Evolutionary conservation across 768 basidiomycete genomes (phyloP), one percentile per base, ranked within the genome.

Genomic region (Clitopilus passeckerianus): DNA sequence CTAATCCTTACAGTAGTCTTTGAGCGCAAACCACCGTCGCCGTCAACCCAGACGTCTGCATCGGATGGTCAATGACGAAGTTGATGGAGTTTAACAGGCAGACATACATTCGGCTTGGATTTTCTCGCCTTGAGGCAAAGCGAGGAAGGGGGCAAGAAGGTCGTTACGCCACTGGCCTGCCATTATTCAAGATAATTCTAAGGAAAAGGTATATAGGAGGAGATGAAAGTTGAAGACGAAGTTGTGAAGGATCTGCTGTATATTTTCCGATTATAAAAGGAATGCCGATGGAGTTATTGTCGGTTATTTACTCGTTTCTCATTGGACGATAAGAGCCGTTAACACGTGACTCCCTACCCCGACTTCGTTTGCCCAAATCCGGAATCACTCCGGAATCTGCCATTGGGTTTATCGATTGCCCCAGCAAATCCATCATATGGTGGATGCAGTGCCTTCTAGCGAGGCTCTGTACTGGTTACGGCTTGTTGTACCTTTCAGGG

Each of bases 11-110:
- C 93, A 33, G 90, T 97, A 65, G 95, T 98, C 84, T 99, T 99
- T 68, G 88, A 96, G 73, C 97, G 93, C 64, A 97, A 86, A 64
- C 92, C 96, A 64, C 84, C 82, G 72, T 98, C 90, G 62, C 95
- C 95, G 72, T 98, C 96, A 72, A 98, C 88, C 96, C 96, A 98
- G 77, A 98, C 90, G 75, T 98, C 95, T 98, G 73, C 58, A 50
- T 55, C 59, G 57, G 58, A 63, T 60, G 59, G 57, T 63, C 66
- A 62, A 64, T 58, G 46, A 53, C 53, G 33, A 2, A 41, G 30
- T n/a, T 61, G 57, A 22, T 53, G 59, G 46, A 50, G 22, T 10
- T 55, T 44, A 30, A 53, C 22, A 63, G 59, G 54, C 53, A 9
- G n/a, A 66, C 85, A 43, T 70, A 92, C 91, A 93, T 75, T 98